Percentiles rank a stretch among this genome's conserved stretches.
phyloP scores from a whole-genome alignment of 345 rosid species.

The Syzygium oleosum region DNA sequence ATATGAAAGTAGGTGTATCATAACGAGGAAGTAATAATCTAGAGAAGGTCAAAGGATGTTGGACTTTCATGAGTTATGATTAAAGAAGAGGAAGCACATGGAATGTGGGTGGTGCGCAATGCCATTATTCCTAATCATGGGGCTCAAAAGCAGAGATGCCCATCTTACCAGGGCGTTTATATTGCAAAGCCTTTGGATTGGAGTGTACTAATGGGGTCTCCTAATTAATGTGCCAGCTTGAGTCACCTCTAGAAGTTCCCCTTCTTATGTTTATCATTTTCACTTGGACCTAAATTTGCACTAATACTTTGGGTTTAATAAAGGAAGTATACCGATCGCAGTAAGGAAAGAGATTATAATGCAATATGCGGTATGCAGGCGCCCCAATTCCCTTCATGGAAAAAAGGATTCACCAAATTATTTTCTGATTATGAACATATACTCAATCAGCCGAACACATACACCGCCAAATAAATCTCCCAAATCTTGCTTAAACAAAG shows the following conservation, averaged over 20 bases:
- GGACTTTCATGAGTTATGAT: neutral
- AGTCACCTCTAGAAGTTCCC: neutral
- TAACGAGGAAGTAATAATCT: neutral
- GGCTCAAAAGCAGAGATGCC: neutral
- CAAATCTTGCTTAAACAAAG: neutral
- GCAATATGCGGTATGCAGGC: neutral
- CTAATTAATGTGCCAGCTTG: neutral
- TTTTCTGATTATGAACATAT: neutral
- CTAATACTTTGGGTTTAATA: neutral
- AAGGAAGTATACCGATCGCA: neutral
- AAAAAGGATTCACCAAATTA: neutral
- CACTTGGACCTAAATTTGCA: neutral
- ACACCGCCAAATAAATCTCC: neutral
- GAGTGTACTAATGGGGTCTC: neutral
- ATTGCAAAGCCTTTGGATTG: neutral
- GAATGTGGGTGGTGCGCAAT: neutral
- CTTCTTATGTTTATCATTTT: neutral
- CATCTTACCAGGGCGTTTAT: neutral
- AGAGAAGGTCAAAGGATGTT: neutral
- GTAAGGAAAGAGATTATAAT: neutral
- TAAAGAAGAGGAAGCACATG: neutral
- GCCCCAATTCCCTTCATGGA: neutral
- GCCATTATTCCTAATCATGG: neutral
- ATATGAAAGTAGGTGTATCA: neutral
- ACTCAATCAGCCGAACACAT: neutral